Evolutionary conservation across 2,329 filamentous ascomycete genomes (phyloP), one percentile per base, ranked within the genome.

Genomic region (Exophiala sp.): DNA sequence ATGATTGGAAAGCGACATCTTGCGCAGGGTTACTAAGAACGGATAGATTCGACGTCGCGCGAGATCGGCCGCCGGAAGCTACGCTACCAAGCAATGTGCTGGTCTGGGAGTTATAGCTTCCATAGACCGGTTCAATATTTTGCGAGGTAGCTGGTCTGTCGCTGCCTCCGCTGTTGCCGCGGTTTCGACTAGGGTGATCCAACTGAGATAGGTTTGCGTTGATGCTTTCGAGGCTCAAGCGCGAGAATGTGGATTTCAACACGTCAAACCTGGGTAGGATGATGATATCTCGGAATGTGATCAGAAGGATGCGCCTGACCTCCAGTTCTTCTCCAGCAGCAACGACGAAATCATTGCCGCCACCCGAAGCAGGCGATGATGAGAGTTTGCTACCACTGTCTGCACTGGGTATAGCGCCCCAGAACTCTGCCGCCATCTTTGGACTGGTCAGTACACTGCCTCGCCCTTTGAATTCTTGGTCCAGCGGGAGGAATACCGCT

Each of bases 401-500:
- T 5, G 74, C 73, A 47, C 77, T 78, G 49, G 86, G 76, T 14
- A 88, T 79, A 5, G 85, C 85, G 24, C 88, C 88, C 91, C 92
- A 97, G 65, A 96, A 96, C 55, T 97, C 92, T 38, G 85, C 84
- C 3, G 63, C 63, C 3, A 91, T 88, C 70, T 95, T 87, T 4
- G 89, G 84, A 0, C 81, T 71, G 0, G 81, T 85, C 81, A 97
- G 86, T 51, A 97, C 81, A 0, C 83, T 78, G 12, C 94, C 94
- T 43, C 82, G 81, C 5, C 92, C 94, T 49, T 89, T 86, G 68
- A 99, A 95, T 68, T 99, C 94, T 9, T 96, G 81, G 66, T 99
- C 94, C 1, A 99, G 75, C 0, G 91, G 94, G 1, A 99, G 75
- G 67, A 99, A 96, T 1, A 96, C 91, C 1, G 92, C 91, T 73